Evolutionary conservation across 2,329 filamentous ascomycete genomes (phyloP).

Genomic region (Colletotrichum melonis): DNA sequence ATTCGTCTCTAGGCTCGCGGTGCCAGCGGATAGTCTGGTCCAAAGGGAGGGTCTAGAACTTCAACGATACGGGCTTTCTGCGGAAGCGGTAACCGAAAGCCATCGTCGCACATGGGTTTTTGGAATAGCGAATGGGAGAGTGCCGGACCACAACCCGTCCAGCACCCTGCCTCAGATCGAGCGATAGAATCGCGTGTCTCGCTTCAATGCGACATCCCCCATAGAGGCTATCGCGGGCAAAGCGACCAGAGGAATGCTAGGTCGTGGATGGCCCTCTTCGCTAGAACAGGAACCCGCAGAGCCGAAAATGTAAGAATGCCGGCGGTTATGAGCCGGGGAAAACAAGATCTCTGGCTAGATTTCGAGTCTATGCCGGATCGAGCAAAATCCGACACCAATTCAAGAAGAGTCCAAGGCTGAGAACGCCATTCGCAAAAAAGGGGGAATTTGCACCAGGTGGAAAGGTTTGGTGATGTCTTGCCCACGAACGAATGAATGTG

Average conservation of each 20-base stretch:
- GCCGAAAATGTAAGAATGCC: neutral
- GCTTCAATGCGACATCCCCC: conserved; percentile 1
- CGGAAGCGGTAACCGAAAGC: conserved; percentile 22
- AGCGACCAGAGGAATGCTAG: neutral
- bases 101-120: conserved; percentile 13
- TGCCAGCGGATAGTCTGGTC: conserved; percentile 8
- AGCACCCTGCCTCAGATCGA: neutral
- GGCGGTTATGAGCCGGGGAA: neutral
- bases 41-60: conserved; percentile 3
- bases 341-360: conserved; percentile 2
- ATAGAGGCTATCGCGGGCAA: conserved; percentile 7
- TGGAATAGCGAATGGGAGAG: neutral
- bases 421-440: neutral
- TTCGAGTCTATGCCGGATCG: conserved; percentile 1
- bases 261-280: neutral
- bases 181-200: neutral
- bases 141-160: conserved; percentile 4
- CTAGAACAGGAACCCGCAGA: neutral
- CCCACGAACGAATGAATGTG: conserved; percentile 13
- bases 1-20: conserved; percentile 4
- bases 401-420: conserved; percentile 2
- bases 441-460: neutral
- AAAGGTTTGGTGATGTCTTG: conserved; percentile 9
- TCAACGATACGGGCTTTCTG: conserved; percentile 13
- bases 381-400: conserved; percentile 4